A percentile compares a stretch with the other conserved stretches of the same genome.
phyloP scores from a whole-genome alignment of 768 basidiomycete species.

The Suillus fuscotomentosus region DNA sequence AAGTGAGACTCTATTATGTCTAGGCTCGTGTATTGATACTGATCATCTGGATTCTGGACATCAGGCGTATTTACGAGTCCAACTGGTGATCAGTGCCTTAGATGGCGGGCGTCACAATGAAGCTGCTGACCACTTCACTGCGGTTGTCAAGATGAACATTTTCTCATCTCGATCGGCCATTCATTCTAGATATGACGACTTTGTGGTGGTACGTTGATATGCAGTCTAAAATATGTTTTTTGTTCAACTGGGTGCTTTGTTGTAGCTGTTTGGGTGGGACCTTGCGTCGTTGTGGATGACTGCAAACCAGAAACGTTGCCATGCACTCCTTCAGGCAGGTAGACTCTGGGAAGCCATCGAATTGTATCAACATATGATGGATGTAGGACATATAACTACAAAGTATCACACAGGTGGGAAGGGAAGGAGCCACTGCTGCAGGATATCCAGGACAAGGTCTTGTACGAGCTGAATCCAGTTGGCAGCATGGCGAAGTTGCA shows the following conservation, averaged over 20 bases:
- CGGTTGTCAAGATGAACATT: background rate
- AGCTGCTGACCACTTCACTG: background rate
- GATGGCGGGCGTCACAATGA: background rate
- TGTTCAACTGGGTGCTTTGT: background rate
- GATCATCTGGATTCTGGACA: background rate
- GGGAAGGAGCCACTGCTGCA: background rate
- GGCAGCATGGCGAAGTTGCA: background rate
- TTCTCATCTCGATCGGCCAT: background rate
- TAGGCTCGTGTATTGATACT: background rate
- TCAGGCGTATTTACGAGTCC: background rate
- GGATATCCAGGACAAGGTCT: background rate
- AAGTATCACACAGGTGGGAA: background rate
- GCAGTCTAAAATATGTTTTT: background rate
- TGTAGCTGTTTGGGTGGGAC: background rate
- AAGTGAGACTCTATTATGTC: background rate
- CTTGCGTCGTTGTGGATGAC: background rate
- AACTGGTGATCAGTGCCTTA: background rate
- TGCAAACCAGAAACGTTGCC: background rate
- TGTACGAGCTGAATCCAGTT: background rate
- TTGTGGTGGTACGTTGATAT: background rate
- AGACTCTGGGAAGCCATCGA: background rate
- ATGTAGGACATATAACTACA: background rate
- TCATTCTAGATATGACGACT: background rate
- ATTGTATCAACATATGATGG: background rate
- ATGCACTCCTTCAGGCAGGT: background rate